phyloP scores from a whole-genome alignment of 2,329 filamentous ascomycete species.

The Monosporascus sp. region DNA sequence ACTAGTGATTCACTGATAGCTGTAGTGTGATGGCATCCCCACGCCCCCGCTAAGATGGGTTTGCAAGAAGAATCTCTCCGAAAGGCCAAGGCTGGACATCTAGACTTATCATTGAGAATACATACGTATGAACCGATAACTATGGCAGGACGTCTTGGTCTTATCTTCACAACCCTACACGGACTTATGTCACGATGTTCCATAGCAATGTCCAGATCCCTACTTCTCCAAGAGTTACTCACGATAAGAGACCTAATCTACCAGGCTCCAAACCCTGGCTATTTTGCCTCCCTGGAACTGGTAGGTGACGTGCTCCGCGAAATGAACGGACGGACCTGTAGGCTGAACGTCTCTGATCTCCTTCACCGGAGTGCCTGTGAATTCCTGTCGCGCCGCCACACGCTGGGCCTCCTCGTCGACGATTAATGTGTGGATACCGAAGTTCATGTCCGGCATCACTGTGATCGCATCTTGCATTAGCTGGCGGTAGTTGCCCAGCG shows the following conservation, averaged over 20 bases:
- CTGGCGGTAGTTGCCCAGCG: slow-evolving; percentile 19
- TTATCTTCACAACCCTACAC: no score
- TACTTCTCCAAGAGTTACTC: slow-evolving; percentile 5
- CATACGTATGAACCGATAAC: no score
- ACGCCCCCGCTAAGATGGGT: no score
- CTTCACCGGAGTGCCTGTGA: slow-evolving; percentile 24
- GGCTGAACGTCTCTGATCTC: slow-evolving; percentile 22
- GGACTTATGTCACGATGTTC: no score
- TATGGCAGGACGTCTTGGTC: no score
- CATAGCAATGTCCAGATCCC: no score
- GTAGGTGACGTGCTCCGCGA: slow-evolving; percentile 31
- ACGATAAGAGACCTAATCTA: slow-evolving; percentile 24
- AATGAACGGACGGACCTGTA: slow-evolving; percentile 23
- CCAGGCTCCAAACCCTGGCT: slow-evolving; percentile 27
- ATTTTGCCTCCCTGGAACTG: slow-evolving; percentile 28
- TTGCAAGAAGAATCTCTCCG: no score
- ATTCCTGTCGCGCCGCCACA: slow-evolving; percentile 26
- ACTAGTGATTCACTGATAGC: no score
- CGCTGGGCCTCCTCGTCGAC: slow-evolving; percentile 27
- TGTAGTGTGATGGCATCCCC: no score
- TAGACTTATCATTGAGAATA: no score
- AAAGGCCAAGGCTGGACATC: no score
- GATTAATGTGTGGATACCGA: slow-evolving; percentile 22
- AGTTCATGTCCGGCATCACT: slow-evolving; percentile 22
- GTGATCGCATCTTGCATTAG: slow-evolving; percentile 24